These are phyloP conservation scores for Elaeis guineensis DNA, from an alignment of 176 grass and related monocot species.

Conservation along the genomic window DNA sequence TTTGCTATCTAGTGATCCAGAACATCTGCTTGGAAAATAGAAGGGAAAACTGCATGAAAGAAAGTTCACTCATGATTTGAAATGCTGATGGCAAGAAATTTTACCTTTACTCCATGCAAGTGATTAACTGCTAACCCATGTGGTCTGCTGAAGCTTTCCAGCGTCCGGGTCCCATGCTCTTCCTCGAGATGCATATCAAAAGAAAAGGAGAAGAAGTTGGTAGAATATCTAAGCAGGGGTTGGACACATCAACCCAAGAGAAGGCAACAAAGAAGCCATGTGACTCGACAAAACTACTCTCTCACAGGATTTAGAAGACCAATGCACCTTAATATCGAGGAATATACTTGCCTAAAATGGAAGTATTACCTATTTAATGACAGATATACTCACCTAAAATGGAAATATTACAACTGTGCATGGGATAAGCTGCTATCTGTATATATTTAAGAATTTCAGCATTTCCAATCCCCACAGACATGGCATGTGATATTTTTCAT, in stretches of 20 bases:
- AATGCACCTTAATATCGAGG: background rate
- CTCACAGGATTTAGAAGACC: background rate
- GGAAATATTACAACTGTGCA: slow-evolving; percentile 30
- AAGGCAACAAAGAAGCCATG: slow-evolving; percentile 10
- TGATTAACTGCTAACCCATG: background rate
- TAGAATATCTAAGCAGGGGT: slow-evolving; percentile 7
- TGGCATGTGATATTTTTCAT: slow-evolving; percentile 27
- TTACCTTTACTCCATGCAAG: background rate
- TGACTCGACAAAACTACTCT: slow-evolving; percentile 20
- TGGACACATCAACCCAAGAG: slow-evolving; percentile 2
- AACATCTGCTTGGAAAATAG: too few species aligned
- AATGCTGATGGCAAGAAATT: background rate
- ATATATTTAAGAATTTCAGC: background rate
- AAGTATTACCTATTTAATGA: slow-evolving; percentile 7
- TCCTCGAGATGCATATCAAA: slow-evolving; percentile 30
- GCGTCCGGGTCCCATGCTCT: slow-evolving; percentile 12
- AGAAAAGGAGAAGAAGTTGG: slow-evolving; percentile 12
- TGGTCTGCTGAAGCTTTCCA: slow-evolving; percentile 2
- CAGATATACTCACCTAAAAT: slow-evolving; percentile 23
- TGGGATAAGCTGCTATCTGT: background rate
- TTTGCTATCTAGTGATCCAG: too few species aligned
- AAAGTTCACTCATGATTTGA: background rate
- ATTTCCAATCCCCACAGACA: background rate
- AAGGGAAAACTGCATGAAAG: too few species aligned
- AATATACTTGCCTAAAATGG: slow-evolving; percentile 31